A percentile compares a stretch with the other conserved stretches of the same genome.
These are phyloP conservation scores for Cerrena zonata DNA, from an alignment of 1,284 basidiomycete species.

Conservation along the genomic window DNA sequence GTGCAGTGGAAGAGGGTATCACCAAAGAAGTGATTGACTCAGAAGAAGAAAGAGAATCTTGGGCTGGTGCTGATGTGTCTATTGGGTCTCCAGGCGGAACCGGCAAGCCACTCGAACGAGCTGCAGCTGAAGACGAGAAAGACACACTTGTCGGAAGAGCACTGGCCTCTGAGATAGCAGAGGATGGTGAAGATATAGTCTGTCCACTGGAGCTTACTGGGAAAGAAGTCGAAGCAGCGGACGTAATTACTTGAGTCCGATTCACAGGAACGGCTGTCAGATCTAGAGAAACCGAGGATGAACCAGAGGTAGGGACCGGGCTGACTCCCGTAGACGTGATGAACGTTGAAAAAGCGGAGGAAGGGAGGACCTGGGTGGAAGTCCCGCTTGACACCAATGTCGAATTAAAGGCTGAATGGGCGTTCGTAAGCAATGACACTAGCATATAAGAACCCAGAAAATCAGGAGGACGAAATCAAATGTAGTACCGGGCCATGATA, in stretches of 20 bases:
- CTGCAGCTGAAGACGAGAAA: background rate
- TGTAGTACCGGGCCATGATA: too few species aligned
- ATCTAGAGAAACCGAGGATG: background rate
- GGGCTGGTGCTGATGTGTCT: background rate
- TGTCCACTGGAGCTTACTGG: too few species aligned
- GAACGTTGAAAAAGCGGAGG: background rate
- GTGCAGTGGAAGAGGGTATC: background rate
- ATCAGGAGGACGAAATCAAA: background rate
- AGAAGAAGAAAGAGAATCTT: background rate
- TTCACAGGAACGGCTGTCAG: background rate
- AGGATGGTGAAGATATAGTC: background rate
- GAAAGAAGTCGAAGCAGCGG: slow-evolving; percentile 4
- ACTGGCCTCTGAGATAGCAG: background rate
- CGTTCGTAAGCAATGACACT: background rate
- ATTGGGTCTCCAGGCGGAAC: background rate
- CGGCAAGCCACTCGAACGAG: background rate
- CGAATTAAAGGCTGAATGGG: background rate
- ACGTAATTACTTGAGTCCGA: slow-evolving; percentile 11
- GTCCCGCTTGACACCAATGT: background rate
- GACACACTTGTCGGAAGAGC: background rate
- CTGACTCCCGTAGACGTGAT: background rate
- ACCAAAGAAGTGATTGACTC: background rate
- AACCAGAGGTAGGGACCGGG: background rate
- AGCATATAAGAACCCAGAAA: background rate
- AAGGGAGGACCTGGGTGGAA: background rate